Conservation (phyloP, 2,329 filamentous ascomycete species). For the Clonostachys sp. region DNA sequence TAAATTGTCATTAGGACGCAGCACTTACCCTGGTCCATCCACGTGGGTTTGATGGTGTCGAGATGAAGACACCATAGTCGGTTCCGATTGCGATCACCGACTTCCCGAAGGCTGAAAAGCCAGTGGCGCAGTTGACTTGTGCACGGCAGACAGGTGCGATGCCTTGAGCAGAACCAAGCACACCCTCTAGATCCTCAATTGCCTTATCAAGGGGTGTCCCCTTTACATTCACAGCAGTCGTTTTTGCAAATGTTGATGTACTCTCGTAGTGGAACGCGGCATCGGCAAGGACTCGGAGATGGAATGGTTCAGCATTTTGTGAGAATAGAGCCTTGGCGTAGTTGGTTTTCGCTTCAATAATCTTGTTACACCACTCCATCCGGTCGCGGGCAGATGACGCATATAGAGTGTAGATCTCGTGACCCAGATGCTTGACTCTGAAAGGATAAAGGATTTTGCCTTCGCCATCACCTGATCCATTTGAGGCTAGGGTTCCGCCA, state of each 20-base stretch:
- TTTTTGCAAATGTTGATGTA: constrained; percentile 53
- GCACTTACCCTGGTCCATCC: constrained; percentile 79
- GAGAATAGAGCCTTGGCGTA: constrained; percentile 84
- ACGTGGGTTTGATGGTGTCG: constrained; percentile 82
- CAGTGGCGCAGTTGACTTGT: constrained; percentile 86
- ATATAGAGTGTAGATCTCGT: constrained; percentile 89
- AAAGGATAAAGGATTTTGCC: constrained; percentile 90
- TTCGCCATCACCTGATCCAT: constrained; percentile 45
- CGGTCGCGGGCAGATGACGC: constrained; percentile 71
- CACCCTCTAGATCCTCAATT: constrained; percentile 80
- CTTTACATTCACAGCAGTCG: constrained; percentile 68
- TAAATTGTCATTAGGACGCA: not conserved
- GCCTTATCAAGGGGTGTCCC: constrained; percentile 90
- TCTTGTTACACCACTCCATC: constrained; percentile 87
- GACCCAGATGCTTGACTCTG: constrained; percentile 90
- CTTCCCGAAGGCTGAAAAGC: constrained; percentile 79
- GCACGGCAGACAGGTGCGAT: constrained; percentile 79
- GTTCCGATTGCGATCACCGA: constrained; percentile 92
- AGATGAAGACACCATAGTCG: constrained; percentile 88
- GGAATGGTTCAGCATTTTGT: constrained; percentile 95
- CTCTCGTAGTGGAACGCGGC: constrained; percentile 81
- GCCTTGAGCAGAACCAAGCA: constrained; percentile 65
- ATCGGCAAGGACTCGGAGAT: constrained; percentile 86
- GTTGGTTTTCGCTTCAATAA: constrained; percentile 89
- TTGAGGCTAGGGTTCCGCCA: constrained; percentile 57